Evolutionary conservation across 1,139 yeast species (phyloP), one percentile per base, ranked within the genome.

Genomic region (Geotrichum siamense): DNA sequence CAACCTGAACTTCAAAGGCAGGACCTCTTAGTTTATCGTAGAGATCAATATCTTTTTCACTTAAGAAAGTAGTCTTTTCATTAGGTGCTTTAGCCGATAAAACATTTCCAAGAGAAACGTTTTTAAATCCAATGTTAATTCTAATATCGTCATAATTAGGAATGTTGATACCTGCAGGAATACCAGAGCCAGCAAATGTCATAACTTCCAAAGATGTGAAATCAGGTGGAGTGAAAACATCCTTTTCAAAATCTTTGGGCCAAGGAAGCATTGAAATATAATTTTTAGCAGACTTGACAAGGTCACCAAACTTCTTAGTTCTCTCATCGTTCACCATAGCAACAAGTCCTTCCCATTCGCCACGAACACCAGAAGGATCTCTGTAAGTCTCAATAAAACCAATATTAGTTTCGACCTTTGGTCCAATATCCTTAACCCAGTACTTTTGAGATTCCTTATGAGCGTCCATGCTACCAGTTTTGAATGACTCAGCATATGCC

Each of bases 361-460:
- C 96, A 59, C 91, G 76, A 38, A 85, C 86, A 39, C 95, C 95
- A 16, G 89, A 76, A 13, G 94, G 94, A 60, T 85, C 96, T 62
- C 96, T 74, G 65, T 86, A 86, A 25, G 95, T 85, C 67, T 86
- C 96, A 56, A 86, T 85, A 60, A 85, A 86, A 0, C 96, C 96
- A 55, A 85, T 76, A 59, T 86, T 84, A 38, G 91, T 79, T 64
- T 86, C 96, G 22, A 86, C 89, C 29, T 69, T 69, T 12, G 96
- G 96, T 5, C 85, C 81, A 44, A 83, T 64, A 60, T 86, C 95
- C 59, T 83, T 82, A 48, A 86, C 94, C 95, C 96, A 86, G 52
- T 75, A 72, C 48, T 79, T 76, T 63, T 86, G 96, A 0, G 95
- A 82, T 47, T 81, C 75, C 59, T 83, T 82, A 64, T 86, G 95